Percentiles rank a stretch among this genome's conserved stretches.
phyloP scores from a whole-genome alignment of 441 rosid genomes.

The Euphorbia celastroides region DNA sequence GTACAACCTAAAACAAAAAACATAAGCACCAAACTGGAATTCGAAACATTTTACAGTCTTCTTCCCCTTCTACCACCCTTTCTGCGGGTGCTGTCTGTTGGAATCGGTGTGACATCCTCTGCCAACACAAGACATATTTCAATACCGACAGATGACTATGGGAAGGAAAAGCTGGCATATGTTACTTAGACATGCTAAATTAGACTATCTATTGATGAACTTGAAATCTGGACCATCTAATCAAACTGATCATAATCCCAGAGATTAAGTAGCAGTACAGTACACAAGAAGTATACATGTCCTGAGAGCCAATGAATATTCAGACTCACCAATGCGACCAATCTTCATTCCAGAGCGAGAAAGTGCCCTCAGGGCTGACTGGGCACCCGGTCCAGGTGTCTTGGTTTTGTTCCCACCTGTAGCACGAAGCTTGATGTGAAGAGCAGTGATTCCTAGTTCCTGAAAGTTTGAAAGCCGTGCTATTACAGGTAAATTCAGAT shows the following conservation, averaged over 20 bases:
- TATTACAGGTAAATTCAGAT: background rate
- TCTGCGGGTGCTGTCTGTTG: conserved; percentile 47
- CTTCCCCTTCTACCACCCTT: conserved; percentile 60
- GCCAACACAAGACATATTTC: conserved; percentile 6
- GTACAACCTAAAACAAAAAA: background rate
- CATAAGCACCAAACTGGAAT: conserved; percentile 1
- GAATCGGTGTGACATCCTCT: conserved; percentile 61
- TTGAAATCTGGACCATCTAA: background rate
- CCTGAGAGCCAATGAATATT: conserved; percentile 11
- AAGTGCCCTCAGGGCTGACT: conserved; percentile 79
- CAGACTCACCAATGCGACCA: conserved; percentile 67
- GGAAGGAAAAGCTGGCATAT: background rate
- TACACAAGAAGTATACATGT: background rate
- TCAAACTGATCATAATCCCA: background rate
- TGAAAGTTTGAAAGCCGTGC: conserved; percentile 15
- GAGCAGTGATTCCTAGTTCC: conserved; percentile 91
- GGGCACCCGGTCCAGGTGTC: conserved; percentile 93
- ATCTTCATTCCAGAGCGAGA: conserved; percentile 93
- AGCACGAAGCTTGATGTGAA: conserved; percentile 88
- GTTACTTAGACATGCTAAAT: background rate
- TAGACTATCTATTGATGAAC: background rate
- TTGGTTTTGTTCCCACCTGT: conserved; percentile 89
- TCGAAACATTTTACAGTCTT: conserved; percentile 34
- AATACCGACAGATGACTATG: background rate
- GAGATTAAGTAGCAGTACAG: background rate